Conservation (phyloP, 306 rosid genomes). For the Casuarina glauca region DNA sequence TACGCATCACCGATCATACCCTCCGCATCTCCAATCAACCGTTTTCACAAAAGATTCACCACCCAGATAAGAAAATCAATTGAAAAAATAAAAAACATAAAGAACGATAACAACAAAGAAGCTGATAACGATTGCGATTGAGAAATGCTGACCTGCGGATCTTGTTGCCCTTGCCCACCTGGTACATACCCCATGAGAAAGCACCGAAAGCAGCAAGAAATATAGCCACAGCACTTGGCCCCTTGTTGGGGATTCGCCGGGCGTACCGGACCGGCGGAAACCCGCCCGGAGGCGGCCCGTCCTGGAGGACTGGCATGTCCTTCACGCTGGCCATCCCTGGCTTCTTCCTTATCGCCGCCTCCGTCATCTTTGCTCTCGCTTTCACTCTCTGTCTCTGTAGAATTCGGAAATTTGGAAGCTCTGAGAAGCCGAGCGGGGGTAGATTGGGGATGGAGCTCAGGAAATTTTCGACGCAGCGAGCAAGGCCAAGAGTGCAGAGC, state of each 20-base stretch:
- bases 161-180: constrained; percentile 97
- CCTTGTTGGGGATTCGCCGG: constrained; percentile 93
- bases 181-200: constrained; percentile 98
- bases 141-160: constrained; percentile 64
- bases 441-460: background rate
- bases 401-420: background rate
- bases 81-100: background rate
- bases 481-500: background rate
- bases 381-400: background rate
- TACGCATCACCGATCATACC: background rate
- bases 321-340: constrained; percentile 97
- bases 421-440: background rate
- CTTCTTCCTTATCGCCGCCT: constrained; percentile 85
- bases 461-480: background rate
- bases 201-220: constrained; percentile 75
- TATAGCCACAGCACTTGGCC: constrained; percentile 86
- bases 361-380: constrained; percentile 64
- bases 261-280: constrained; percentile 94
- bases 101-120: background rate
- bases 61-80: background rate
- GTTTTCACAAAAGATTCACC: background rate
- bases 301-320: constrained; percentile 99
- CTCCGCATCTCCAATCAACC: background rate
- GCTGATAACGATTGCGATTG: background rate
- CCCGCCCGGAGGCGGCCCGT: constrained; percentile 99